Percentiles rank a stretch among this genome's conserved stretches.
phyloP scores from a whole-genome alignment of 2,329 filamentous ascomycete genomes.

The Trichoderma sp. region DNA sequence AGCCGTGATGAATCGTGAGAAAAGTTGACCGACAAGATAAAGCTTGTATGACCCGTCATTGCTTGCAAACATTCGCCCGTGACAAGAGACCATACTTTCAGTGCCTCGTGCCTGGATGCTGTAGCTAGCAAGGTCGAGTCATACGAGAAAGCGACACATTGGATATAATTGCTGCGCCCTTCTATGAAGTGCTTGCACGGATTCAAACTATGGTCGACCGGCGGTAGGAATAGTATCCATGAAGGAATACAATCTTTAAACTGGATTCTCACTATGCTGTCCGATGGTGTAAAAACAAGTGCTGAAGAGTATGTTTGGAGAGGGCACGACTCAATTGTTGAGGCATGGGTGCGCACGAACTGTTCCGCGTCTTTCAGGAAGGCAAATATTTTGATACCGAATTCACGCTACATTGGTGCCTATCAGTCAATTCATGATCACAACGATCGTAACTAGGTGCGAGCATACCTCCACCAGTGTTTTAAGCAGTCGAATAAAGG shows the following conservation, averaged over 20 bases:
- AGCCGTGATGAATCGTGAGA: not conserved
- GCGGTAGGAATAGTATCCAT: constrained; percentile 23
- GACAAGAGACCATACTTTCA: not conserved
- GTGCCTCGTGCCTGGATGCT: not conserved
- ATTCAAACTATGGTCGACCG: not conserved
- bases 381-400: not conserved
- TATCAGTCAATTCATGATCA: too few relatives aligned
- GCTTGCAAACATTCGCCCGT: not conserved
- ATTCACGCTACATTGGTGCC: too few relatives aligned
- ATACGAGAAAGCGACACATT: not conserved
- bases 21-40: not conserved
- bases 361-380: not conserved
- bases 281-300: constrained; percentile 28
- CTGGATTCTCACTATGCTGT: constrained; percentile 22
- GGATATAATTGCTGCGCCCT: not conserved
- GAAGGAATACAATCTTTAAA: constrained; percentile 20
- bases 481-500: not conserved
- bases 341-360: constrained; percentile 13
- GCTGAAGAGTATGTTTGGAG: constrained; percentile 32
- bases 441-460: too few relatives aligned
- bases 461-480: not conserved
- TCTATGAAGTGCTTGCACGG: not conserved
- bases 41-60: not conserved
- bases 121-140: not conserved
- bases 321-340: constrained; percentile 23